Conservation (phyloP, 2,329 filamentous ascomycete genomes). For the Tympanopsis confertula region DNA sequence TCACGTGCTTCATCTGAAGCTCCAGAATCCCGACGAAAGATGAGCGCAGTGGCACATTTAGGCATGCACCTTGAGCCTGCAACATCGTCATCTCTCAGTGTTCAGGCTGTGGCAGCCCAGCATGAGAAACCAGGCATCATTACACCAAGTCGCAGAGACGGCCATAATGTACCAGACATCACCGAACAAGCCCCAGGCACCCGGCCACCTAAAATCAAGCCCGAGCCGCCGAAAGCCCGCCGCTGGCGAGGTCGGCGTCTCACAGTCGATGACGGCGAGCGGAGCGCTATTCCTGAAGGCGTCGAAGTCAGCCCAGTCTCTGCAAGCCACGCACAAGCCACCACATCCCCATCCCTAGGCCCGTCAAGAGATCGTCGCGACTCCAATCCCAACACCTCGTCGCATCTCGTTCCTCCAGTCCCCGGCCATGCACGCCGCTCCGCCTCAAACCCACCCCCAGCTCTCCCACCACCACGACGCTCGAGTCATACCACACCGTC, state of each 20-base stretch:
- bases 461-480: background rate
- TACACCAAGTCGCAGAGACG: constrained; percentile 37
- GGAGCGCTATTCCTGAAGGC: too few relatives aligned
- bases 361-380: background rate
- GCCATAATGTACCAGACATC: background rate
- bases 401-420: background rate
- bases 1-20: background rate
- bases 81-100: constrained; percentile 23
- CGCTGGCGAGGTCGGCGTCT: background rate
- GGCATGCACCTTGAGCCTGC: background rate
- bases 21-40: constrained; percentile 21
- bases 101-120: constrained; percentile 45
- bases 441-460: background rate
- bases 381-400: background rate
- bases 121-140: constrained; percentile 49
- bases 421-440: background rate
- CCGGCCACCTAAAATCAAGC: background rate
- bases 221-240: background rate
- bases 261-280: background rate
- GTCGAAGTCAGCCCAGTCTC: too few relatives aligned
- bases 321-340: too few relatives aligned
- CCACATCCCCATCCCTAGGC: too few relatives aligned
- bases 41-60: constrained; percentile 26
- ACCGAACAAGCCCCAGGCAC: too few relatives aligned
- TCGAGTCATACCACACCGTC: background rate